These are phyloP conservation scores for Neofusicoccum cordaticola DNA, from an alignment of 2,329 filamentous ascomycete species.

Conservation along the genomic window DNA sequence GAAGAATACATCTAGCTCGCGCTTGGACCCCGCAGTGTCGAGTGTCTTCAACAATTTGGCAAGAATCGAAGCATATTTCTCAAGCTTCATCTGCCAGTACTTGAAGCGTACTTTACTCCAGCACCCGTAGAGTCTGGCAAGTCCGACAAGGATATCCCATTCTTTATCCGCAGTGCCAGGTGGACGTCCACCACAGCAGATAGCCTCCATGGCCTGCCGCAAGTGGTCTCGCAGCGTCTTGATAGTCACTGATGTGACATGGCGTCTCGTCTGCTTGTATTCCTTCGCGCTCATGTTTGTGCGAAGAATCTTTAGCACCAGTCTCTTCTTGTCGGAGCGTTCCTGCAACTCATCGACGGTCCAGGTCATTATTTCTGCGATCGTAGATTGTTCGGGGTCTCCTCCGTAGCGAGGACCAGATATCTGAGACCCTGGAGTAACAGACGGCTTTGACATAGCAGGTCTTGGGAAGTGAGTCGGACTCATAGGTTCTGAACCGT, in stretches of 20 bases:
- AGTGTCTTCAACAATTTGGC: background rate
- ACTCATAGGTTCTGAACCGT: background rate
- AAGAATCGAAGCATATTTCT: background rate
- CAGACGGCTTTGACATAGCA: too few species aligned
- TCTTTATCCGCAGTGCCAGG: slow-evolving; percentile 18
- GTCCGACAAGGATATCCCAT: slow-evolving; percentile 24
- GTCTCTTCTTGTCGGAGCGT: slow-evolving; percentile 41
- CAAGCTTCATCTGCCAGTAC: background rate
- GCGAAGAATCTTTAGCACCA: slow-evolving; percentile 43
- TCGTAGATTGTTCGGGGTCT: slow-evolving; percentile 20
- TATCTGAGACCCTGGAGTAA: background rate
- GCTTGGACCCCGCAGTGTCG: background rate
- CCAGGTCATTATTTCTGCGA: slow-evolving; percentile 31
- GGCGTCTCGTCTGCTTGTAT: background rate
- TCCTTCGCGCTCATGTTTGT: background rate
- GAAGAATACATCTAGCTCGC: background rate
- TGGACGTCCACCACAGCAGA: background rate
- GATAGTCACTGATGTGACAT: slow-evolving; percentile 18
- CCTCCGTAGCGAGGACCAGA: background rate
- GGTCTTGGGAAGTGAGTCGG: background rate
- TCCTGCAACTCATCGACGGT: slow-evolving; percentile 36
- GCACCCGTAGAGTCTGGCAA: slow-evolving; percentile 33
- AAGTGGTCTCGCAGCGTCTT: background rate
- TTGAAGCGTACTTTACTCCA: slow-evolving; percentile 23
- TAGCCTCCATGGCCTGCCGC: background rate